Percentiles rank a stretch among this genome's conserved stretches.
These are phyloP conservation scores for Backusella westeae DNA, from an alignment of 192 early-diverging fungal species.

Conservation along the genomic window DNA sequence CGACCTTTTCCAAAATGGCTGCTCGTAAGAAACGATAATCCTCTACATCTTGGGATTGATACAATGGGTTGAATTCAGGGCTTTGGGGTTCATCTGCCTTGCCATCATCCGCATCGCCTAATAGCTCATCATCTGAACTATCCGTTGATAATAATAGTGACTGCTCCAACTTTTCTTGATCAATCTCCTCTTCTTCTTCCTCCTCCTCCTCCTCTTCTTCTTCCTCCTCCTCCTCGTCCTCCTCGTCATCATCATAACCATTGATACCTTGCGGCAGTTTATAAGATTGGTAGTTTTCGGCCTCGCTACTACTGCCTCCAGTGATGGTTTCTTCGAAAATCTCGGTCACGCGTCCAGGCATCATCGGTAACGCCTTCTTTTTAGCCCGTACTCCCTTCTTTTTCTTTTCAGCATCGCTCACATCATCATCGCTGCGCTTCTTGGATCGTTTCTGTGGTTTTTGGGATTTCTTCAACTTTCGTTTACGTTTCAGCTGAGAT, in stretches of 20 bases:
- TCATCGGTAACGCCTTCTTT: background rate
- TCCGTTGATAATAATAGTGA: conserved; percentile 7
- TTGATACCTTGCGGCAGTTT: background rate
- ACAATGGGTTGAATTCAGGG: conserved; percentile 34
- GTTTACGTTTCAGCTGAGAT: background rate
- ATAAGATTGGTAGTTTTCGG: background rate
- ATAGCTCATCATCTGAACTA: conserved; percentile 8
- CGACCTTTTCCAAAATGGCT: conserved; percentile 28
- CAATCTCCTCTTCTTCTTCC: background rate
- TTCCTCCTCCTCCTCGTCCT: background rate
- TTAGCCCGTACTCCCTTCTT: background rate
- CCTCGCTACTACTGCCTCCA: background rate
- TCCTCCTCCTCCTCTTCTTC: conserved; percentile 1
- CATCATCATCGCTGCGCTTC: conserved; percentile 5
- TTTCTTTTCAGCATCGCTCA: background rate
- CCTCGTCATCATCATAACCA: background rate
- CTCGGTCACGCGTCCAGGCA: background rate
- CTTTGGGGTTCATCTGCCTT: background rate
- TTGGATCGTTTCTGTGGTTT: background rate
- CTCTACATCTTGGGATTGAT: conserved; percentile 37
- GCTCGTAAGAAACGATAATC: conserved; percentile 45
- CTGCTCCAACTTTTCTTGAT: conserved; percentile 11
- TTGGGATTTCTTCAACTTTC: background rate
- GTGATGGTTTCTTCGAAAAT: background rate
- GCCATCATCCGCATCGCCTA: background rate